Evolutionary conservation across 805 yeast species (phyloP), one percentile per base, ranked within the genome.

Genomic region (Zygosaccharomyces lentus): DNA sequence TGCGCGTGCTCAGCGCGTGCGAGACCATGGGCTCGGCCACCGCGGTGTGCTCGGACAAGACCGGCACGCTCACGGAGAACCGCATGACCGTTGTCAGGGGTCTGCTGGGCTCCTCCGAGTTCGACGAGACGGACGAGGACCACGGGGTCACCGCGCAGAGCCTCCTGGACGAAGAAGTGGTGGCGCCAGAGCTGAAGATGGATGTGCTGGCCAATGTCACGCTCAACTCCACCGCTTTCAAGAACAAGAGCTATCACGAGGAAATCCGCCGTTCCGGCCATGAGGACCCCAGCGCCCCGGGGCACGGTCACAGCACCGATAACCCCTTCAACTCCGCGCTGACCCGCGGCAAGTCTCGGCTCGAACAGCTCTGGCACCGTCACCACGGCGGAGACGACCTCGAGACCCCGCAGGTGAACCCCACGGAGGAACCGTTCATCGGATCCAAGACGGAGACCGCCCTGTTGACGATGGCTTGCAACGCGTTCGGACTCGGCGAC

Each of bases 1-100:
- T 93, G n/a, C 81, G 99, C 57, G 95, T 88, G 8, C 73, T 93
- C 54, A 83, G 82, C 59, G 83, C 95, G 37, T 93, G 99, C 75
- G 99, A 93, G 68, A 93, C 96, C 13, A 91, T 93, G 98, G 99
- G 99, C 35, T 88, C 96, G 38, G 99, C 97, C 1, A 93, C 98
- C 10, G 93, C 96, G 3, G 76, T 93, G 42, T 93, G 99, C 67
- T 89, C 97, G 0, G 99, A 93, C 70, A 91, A 93, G 66, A 93
- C 99, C 0, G 99, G 99, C 49, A 93, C 99, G 9, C 74, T 93
- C 47, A 93, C 99, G 1, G 96, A 89, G 64, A 93, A 93, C 65
- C 76, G 74, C 58, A 93, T 93, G 99, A 78, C 88, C 31, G 89
- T 93, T 5, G 96, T 89, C 9, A 77, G 75, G 46, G 96, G 93